A percentile compares a stretch with the other conserved stretches of the same genome.
These are phyloP conservation scores for Lolium perenne DNA, from an alignment of 176 grass and related monocot genomes.

Conservation along the genomic window DNA sequence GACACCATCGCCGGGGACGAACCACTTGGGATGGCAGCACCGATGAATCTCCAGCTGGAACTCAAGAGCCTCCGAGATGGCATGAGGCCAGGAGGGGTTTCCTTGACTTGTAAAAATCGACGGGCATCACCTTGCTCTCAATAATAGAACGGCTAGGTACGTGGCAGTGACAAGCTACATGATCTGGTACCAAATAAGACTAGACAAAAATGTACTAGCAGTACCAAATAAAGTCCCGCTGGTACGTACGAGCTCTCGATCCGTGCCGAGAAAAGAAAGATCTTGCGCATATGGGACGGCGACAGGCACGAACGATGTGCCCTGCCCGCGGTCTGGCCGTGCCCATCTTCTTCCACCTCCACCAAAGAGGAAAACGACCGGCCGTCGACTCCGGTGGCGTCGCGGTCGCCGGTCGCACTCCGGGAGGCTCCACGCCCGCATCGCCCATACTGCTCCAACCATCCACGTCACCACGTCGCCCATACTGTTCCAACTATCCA, in stretches of 20 bases:
- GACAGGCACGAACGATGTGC: conserved; percentile 4
- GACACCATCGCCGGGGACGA: too few species aligned
- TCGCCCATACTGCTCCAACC: conserved; percentile 25
- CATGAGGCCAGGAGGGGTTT: too few species aligned
- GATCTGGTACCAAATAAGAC: not conserved
- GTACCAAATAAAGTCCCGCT: not conserved
- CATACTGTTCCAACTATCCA: not conserved
- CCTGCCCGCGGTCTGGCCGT: not conserved
- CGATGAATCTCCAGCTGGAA: too few species aligned
- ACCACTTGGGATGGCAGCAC: too few species aligned
- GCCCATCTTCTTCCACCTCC: not conserved
- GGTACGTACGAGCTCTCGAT: not conserved
- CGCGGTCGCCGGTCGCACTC: not conserved
- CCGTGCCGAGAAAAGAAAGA: not conserved
- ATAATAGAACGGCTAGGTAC: too few species aligned
- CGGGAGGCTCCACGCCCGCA: not conserved
- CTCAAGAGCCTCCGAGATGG: too few species aligned
- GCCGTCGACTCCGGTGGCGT: conserved; percentile 20
- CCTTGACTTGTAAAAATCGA: too few species aligned
- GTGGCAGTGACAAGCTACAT: too few species aligned
- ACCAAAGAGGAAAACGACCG: conserved; percentile 31
- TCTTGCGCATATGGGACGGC: conserved; percentile 15
- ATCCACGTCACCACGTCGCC: not conserved
- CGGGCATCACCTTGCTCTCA: too few species aligned
- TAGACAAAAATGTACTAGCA: not conserved